Evolutionary conservation across 108 stramenopile species (phyloP), one percentile per base, ranked within the genome.

Genomic region (Nannochloropsis granulata): DNA sequence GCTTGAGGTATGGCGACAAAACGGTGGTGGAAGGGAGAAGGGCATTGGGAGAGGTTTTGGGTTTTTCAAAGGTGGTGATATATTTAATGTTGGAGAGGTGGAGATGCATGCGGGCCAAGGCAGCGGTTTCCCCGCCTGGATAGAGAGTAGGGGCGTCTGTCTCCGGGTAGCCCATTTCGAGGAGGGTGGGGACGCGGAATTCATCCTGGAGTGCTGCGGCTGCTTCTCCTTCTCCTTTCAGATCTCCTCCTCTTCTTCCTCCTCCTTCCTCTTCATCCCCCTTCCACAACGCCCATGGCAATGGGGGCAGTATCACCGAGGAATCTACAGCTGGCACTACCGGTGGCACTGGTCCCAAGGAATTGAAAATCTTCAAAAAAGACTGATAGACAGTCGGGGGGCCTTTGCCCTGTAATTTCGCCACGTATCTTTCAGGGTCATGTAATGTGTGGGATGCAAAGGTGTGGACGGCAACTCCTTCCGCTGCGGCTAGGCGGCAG

Each of bases 31-130:
- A 23, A 13, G 79, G 79, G n/a, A 3, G 24, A 5, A 82, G 80
- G 24, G 92, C 90, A 25, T 93, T 96, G 43, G 94, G 94, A 11
- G 92, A 89, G 10, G 98, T 99, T 78, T 95, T 94, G 44, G 98
- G 98, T 85, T 99, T 99, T 87, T 95, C 96, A 86, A 97, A 99
- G 25, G 91, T 90, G 12, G 92, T 92, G 24, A 96, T 94, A 93
- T 82, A 86, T 44, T 26, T 71, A 43, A 34, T 44, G 23, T 82
- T 23, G 44, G 79, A 78, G 71, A 45, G 23, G 45, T 14, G 45
- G 16, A 23, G 14, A 25, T 85, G 24, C 24, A 92, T 13, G 16
- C 90, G 80, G 14, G 80, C 43, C 13, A 92, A 83, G 12, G 86
- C 91, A 25, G 45, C 88, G n/a, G 71, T 45, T 46, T 85, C 93